Evolutionary conservation across 225 moss, liverwort and hornwort species (phyloP), one percentile per base, ranked within the genome.

Genomic region (Antitrichia curtipendula): DNA sequence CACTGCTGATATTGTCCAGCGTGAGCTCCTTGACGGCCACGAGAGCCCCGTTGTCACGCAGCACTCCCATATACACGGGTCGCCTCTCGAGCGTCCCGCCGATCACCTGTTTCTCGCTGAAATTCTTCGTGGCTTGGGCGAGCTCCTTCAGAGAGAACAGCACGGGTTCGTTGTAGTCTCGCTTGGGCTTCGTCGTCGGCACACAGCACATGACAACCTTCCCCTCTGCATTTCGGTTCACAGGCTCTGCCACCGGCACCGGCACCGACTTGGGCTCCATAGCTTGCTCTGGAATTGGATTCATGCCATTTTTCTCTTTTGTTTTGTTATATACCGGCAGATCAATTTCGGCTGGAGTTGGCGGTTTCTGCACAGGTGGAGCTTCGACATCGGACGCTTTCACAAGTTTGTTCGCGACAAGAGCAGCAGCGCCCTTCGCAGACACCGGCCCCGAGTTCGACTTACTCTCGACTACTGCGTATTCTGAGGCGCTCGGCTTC

Each of bases 1-100:
- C 93, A 13, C 85, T 38, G 81, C 86, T 89, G 58, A 87, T 85
- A 75, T 81, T 90, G 82, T 93, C 87, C 9, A 91, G 87, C 5
- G 23, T 63, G 57, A 90, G 82, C 65, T 89, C 91, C 84, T 93
- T 93, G 60, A 93, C 43, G 27, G 91, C 93, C 29, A 93, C 87
- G 13, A 71, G 64, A 50, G 90, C 77, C 23, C 87, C 90, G 38
- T 64, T 86, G 84, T 93, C 90, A 65, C 89, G 91, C 76, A 91
- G 72, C 70, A 86, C 82, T n/a, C 91, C 90, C 71, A 68, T 85
- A 21, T 89, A 93, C 36, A 91, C 93, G 22, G 87, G 82, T n/a
- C 83, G 86, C 49, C 52, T 85, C 89, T 80, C 89, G 4, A 74
- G 84, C 36, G 82, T 57, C 50, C 90, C 91, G 19, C 93, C 93